These are phyloP conservation scores for Lepiota brunneoincarnata DNA, from an alignment of 768 basidiomycete species.

Conservation along the genomic window DNA sequence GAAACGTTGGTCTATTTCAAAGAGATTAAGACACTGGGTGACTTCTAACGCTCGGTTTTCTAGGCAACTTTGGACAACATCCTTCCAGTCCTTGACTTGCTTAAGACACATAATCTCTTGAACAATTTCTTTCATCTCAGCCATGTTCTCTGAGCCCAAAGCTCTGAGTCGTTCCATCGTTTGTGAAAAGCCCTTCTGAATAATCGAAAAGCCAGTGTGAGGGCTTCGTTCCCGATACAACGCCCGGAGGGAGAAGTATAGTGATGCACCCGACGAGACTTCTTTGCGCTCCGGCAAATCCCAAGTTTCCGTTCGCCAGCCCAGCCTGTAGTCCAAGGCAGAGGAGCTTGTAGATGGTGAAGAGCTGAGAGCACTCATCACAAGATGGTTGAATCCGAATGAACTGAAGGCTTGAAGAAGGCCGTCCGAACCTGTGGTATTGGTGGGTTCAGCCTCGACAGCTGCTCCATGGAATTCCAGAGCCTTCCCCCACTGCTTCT, in stretches of 20 bases:
- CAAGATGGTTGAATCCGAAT: conserved; percentile 90
- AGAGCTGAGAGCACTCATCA: conserved; percentile 60
- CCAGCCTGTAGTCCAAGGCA: conserved; percentile 71
- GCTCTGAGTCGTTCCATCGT: conserved; percentile 64
- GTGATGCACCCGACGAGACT: conserved; percentile 47
- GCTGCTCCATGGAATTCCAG: conserved; percentile 88
- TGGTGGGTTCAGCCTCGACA: conserved; percentile 56
- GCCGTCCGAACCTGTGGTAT: conserved; percentile 50
- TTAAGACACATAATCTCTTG: conserved; percentile 78
- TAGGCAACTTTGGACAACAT: conserved; percentile 30
- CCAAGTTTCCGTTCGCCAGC: conserved; percentile 96
- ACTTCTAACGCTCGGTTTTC: conserved; percentile 28
- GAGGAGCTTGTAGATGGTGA: conserved; percentile 36
- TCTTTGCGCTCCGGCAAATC: conserved; percentile 73
- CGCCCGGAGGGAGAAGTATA: conserved; percentile 80
- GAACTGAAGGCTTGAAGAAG: conserved; percentile 80
- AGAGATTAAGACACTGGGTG: conserved; percentile 40
- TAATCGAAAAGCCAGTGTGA: conserved; percentile 40
- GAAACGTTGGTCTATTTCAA: conserved; percentile 51
- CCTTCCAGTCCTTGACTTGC: conserved; percentile 70
- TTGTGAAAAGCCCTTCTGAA: conserved; percentile 48
- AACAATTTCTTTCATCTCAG: conserved; percentile 66
- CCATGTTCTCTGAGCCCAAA: conserved; percentile 77
- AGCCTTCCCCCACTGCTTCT: conserved; percentile 89
- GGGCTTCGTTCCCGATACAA: conserved; percentile 76